phyloP scores from a whole-genome alignment of 176 grass and related monocot genomes.

The Hordeum marinum region DNA sequence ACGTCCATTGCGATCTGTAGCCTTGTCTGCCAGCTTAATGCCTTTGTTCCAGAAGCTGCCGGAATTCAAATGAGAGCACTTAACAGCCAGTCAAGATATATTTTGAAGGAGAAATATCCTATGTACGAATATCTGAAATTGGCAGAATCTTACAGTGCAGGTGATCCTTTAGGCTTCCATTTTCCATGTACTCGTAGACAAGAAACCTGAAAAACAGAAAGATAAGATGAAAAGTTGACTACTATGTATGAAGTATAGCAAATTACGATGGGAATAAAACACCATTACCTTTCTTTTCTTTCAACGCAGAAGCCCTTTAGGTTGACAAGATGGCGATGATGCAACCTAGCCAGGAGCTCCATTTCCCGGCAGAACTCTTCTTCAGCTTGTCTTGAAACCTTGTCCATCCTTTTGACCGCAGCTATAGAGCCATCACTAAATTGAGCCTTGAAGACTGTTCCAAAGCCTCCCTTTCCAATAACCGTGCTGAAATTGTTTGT shows the following conservation, averaged over 20 bases:
- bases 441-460: constrained; percentile 85
- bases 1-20: constrained; percentile 87
- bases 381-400: constrained; percentile 89
- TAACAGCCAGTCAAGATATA: not conserved
- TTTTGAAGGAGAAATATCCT: not conserved
- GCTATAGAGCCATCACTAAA: constrained; percentile 68
- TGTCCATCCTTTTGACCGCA: constrained; percentile 94
- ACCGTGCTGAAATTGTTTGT: constrained; percentile 75
- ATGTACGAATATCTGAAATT: constrained; percentile 1
- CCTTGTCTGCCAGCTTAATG: constrained; percentile 71
- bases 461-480: constrained; percentile 97
- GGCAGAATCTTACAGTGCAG: constrained; percentile 61
- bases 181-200: constrained; percentile 97
- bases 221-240: not conserved
- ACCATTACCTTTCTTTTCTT: constrained; percentile 69
- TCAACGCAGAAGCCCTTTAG: constrained; percentile 90
- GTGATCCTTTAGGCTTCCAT: constrained; percentile 96
- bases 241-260: not conserved
- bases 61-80: constrained; percentile 7
- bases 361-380: constrained; percentile 97
- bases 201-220: constrained; percentile 64
- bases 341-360: constrained; percentile 89
- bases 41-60: constrained; percentile 61
- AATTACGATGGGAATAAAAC: not conserved
- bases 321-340: constrained; percentile 94